These are phyloP conservation scores for Melampsora americana DNA, from an alignment of 1,284 basidiomycete genomes.

Conservation along the genomic window DNA sequence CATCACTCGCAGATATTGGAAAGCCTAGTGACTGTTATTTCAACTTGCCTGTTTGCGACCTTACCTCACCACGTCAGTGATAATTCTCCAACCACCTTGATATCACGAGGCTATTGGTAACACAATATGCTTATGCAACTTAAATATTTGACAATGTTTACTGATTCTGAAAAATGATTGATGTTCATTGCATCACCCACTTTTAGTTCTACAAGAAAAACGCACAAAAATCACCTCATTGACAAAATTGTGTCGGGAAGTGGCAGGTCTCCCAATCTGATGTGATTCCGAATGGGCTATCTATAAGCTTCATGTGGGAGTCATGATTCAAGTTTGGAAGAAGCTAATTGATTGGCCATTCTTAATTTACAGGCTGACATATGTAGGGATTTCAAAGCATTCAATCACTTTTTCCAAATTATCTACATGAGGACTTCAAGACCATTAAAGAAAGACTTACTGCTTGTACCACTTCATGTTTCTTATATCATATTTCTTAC, in stretches of 20 bases:
- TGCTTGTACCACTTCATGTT: too few relatives aligned
- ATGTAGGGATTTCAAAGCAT: too few relatives aligned
- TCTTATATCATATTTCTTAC: too few relatives aligned
- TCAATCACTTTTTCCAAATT: too few relatives aligned
- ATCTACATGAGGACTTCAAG: too few relatives aligned
- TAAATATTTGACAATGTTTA: not conserved
- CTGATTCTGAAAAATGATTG: not conserved
- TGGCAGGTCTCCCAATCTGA: constrained; percentile 33
- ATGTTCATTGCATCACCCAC: not conserved
- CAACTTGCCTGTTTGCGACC: constrained; percentile 35
- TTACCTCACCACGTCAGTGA: constrained; percentile 22
- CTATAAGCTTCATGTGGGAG: too few relatives aligned
- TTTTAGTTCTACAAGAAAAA: constrained; percentile 6
- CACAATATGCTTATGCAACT: not conserved
- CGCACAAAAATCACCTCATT: constrained; percentile 1
- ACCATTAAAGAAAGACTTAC: too few relatives aligned
- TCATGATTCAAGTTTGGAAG: too few relatives aligned
- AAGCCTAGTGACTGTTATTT: constrained; percentile 41
- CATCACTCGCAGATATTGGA: constrained; percentile 10
- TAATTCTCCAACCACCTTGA: not conserved
- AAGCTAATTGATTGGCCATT: too few relatives aligned
- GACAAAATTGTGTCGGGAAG: constrained; percentile 38
- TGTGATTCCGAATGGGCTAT: too few relatives aligned
- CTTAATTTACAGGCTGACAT: too few relatives aligned
- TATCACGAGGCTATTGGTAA: not conserved